Evolutionary conservation across 2,329 filamentous ascomycete genomes (phyloP).

Genomic region (Setomelanomma holmii): DNA sequence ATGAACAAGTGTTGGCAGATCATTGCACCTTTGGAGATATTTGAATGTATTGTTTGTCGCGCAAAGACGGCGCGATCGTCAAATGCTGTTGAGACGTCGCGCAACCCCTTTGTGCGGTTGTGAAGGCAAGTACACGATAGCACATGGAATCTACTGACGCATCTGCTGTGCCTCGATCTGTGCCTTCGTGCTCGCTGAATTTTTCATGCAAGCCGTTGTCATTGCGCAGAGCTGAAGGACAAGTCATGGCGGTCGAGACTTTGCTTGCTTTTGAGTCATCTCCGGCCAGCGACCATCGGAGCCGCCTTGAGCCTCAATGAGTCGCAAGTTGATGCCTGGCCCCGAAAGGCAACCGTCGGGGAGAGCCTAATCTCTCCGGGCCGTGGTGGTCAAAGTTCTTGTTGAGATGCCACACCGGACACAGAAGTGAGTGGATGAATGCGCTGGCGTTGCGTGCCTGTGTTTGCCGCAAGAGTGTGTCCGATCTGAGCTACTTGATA

Average conservation of each 20-base stretch:
- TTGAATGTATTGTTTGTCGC: too few species aligned
- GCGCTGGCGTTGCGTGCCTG: slow-evolving; percentile 9
- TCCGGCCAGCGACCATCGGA: slow-evolving; percentile 7
- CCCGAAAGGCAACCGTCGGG: slow-evolving; percentile 14
- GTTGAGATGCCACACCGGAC: slow-evolving; percentile 9
- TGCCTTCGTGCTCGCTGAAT: background rate
- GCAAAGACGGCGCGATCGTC: too few species aligned
- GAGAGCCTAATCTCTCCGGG: slow-evolving; percentile 18
- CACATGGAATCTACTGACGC: background rate
- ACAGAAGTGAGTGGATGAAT: slow-evolving; percentile 1
- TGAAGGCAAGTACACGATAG: background rate
- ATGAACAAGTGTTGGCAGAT: too few species aligned
- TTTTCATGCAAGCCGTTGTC: background rate
- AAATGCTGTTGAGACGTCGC: too few species aligned
- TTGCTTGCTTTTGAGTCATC: slow-evolving; percentile 10
- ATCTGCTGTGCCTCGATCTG: background rate
- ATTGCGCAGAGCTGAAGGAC: background rate
- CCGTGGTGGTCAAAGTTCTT: slow-evolving; percentile 10
- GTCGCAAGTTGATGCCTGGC: slow-evolving; percentile 3
- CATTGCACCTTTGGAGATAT: too few species aligned
- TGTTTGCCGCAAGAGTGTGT: slow-evolving; percentile 3
- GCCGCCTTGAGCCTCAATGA: slow-evolving; percentile 19
- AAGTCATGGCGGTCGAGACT: slow-evolving; percentile 3
- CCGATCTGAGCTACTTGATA: slow-evolving; percentile 4
- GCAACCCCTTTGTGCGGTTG: background rate